phyloP scores from a whole-genome alignment of 2,329 filamentous ascomycete species.

The Cordyceps militaris region DNA sequence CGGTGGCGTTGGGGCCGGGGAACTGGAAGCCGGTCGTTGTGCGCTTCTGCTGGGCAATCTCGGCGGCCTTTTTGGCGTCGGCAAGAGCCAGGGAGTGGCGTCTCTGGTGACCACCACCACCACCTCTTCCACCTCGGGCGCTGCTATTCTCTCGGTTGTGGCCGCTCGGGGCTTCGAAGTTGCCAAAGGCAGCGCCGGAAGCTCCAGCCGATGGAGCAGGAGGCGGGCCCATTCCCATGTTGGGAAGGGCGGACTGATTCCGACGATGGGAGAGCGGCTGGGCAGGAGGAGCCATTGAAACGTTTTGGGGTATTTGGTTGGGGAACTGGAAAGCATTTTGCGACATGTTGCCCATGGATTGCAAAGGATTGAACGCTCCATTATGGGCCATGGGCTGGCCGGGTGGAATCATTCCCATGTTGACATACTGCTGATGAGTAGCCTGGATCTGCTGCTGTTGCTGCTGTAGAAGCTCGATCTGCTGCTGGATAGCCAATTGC shows the following conservation, averaged over 20 bases:
- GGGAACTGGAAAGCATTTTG: conserved; percentile 88
- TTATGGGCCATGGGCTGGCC: conserved; percentile 68
- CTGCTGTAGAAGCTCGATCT: conserved; percentile 94
- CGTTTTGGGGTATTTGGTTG: conserved; percentile 64
- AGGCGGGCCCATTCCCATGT: conserved; percentile 80
- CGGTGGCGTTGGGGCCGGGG: conserved; percentile 64
- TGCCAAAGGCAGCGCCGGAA: conserved; percentile 70
- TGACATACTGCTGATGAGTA: conserved; percentile 94
- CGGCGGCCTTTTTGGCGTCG: conserved; percentile 95
- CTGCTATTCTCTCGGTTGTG: conserved; percentile 61
- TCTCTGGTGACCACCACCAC: conserved; percentile 76
- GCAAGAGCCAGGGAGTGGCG: conserved; percentile 91
- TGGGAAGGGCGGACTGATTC: conserved; percentile 94
- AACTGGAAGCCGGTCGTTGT: conserved; percentile 94
- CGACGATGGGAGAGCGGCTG: conserved; percentile 86
- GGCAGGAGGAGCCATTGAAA: conserved; percentile 66
- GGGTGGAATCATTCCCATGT: conserved; percentile 89
- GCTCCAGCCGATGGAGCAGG: conserved; percentile 89
- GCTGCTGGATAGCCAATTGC: conserved; percentile 94
- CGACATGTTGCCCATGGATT: conserved; percentile 71
- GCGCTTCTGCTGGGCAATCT: conserved; percentile 92
- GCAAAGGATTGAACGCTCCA: conserved; percentile 68
- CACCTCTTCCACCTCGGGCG: conserved; percentile 25
- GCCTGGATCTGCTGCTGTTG: conserved; percentile 97
- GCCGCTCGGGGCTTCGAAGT: conserved; percentile 59